These are phyloP conservation scores for Penicillium sp. DNA, from an alignment of 2,329 filamentous ascomycete genomes.

Conservation along the genomic window DNA sequence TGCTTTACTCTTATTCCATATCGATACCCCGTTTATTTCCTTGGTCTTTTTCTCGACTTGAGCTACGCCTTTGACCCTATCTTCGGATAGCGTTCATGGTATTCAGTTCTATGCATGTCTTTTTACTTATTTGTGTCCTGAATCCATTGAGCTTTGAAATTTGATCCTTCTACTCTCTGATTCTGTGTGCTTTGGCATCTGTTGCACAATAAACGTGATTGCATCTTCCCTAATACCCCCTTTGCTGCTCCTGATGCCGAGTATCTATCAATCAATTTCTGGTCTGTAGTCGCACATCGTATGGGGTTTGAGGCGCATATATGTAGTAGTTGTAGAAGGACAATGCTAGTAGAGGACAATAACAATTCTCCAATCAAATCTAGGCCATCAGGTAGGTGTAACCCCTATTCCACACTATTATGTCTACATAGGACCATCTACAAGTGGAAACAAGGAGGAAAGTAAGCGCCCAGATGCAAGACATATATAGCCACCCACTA, in stretches of 20 bases:
- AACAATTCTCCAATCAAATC: background rate
- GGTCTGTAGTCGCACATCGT: background rate
- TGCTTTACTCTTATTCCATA: slow-evolving; percentile 24
- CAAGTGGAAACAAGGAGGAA: background rate
- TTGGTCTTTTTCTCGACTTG: slow-evolving; percentile 14
- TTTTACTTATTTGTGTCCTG: background rate
- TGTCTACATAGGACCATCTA: background rate
- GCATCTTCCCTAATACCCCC: slow-evolving; percentile 4
- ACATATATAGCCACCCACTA: too few species aligned
- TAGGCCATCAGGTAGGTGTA: background rate
- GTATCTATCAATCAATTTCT: slow-evolving; percentile 1
- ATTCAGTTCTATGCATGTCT: background rate
- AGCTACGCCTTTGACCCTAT: background rate
- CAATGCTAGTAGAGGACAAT: background rate
- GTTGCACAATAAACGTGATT: background rate
- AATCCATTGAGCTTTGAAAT: background rate
- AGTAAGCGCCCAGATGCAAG: background rate
- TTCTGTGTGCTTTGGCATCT: background rate
- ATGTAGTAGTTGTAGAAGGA: background rate
- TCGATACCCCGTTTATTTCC: slow-evolving; percentile 34
- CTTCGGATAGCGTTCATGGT: background rate
- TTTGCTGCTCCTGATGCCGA: background rate
- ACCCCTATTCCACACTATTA: too few species aligned
- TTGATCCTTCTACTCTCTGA: background rate
- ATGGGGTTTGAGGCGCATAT: background rate